These are phyloP conservation scores for Royoungia palumana DNA, from an alignment of 768 basidiomycete species.

Conservation along the genomic window DNA sequence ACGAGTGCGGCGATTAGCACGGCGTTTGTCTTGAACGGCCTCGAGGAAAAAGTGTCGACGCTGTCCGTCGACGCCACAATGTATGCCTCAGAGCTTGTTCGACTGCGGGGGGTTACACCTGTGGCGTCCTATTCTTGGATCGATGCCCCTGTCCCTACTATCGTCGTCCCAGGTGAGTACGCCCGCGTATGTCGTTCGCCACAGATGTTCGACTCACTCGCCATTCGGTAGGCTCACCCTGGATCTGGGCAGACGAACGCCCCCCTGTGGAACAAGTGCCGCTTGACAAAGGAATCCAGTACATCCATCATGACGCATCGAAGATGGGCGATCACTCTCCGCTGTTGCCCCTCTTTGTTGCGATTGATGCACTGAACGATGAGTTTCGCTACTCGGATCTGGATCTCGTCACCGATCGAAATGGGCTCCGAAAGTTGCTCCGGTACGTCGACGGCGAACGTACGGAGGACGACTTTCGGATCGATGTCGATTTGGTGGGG, in stretches of 20 bases:
- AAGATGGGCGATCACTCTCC: conserved; percentile 36
- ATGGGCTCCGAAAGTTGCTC: conserved; percentile 59
- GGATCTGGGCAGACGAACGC: conserved; percentile 49
- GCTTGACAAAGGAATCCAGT: conserved; percentile 47
- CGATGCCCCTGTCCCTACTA: conserved; percentile 41
- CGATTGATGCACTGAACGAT: conserved; percentile 45
- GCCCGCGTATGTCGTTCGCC: not conserved
- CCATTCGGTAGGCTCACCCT: conserved; percentile 50
- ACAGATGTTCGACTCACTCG: not conserved
- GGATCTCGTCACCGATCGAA: conserved; percentile 59
- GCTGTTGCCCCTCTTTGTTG: conserved; percentile 55
- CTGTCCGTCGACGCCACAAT: conserved; percentile 9
- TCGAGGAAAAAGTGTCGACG: conserved; percentile 14
- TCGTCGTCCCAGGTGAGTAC: conserved; percentile 48
- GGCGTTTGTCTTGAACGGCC: conserved; percentile 23
- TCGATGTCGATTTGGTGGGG: conserved; percentile 67
- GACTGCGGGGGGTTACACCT: conserved; percentile 39
- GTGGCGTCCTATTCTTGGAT: conserved; percentile 57
- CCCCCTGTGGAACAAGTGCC: conserved; percentile 53
- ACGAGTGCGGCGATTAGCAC: not conserved
- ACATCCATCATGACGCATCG: conserved; percentile 58
- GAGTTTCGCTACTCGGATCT: conserved; percentile 33
- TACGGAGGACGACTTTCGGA: conserved; percentile 51
- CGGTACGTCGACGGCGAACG: conserved; percentile 39
- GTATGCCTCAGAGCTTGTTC: conserved; percentile 23